These are phyloP conservation scores for Alternaria sp. DNA, from an alignment of 2,329 filamentous ascomycete genomes.

Conservation along the genomic window DNA sequence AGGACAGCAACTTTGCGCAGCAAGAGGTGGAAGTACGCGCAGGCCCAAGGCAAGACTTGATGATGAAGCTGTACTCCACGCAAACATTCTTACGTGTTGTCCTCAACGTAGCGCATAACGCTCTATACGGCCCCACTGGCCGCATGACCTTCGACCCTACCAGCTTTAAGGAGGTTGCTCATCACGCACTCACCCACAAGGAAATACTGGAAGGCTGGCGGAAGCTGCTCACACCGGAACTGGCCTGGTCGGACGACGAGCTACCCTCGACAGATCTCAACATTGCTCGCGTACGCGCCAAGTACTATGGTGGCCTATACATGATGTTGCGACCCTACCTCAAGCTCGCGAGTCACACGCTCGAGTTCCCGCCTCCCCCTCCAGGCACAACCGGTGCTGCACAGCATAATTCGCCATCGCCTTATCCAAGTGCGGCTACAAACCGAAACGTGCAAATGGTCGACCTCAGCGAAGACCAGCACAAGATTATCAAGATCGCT, in stretches of 20 bases:
- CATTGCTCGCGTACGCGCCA: conserved; percentile 81
- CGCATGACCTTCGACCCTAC: conserved; percentile 42
- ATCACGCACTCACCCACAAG: conserved; percentile 36
- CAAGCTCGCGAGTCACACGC: conserved; percentile 63
- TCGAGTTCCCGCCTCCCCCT: conserved; percentile 45
- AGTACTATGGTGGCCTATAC: conserved; percentile 91
- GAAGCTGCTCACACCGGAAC: conserved; percentile 52
- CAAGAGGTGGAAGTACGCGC: conserved; percentile 16
- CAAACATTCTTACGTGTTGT: conserved; percentile 66
- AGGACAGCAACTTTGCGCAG: conserved; percentile 4
- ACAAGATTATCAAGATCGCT: conserved; percentile 34
- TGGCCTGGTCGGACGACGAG: conserved; percentile 73
- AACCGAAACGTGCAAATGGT: conserved; percentile 35
- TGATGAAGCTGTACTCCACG: conserved; percentile 65
- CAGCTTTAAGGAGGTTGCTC: conserved; percentile 39
- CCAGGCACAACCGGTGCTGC: conserved; percentile 12
- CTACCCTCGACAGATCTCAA: conserved; percentile 78
- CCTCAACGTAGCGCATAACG: conserved; percentile 62
- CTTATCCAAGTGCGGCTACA: conserved; percentile 33
- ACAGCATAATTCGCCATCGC: conserved; percentile 60
- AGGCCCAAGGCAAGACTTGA: conserved; percentile 43
- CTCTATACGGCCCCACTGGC: conserved; percentile 56
- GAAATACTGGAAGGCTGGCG: conserved; percentile 63
- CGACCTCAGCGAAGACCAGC: conserved; percentile 34
- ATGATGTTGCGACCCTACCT: conserved; percentile 86